phyloP scores from a whole-genome alignment of 306 rosid genomes.

The Luffa acutangula region DNA sequence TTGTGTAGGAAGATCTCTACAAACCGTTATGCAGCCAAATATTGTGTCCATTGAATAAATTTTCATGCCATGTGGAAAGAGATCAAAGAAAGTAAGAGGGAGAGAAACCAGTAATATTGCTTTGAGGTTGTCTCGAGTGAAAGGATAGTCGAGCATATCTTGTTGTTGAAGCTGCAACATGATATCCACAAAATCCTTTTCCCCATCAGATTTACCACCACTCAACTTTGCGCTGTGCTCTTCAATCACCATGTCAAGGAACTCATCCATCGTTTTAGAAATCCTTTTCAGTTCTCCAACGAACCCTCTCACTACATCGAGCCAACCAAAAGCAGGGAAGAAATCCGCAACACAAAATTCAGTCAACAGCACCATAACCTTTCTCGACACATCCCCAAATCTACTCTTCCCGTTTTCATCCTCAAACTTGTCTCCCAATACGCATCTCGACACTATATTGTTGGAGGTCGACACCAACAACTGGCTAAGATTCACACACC shows the following conservation, averaged over 20 bases:
- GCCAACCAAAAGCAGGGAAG: conserved; percentile 29
- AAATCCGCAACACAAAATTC: conserved; percentile 23
- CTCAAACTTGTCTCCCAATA: conserved; percentile 1
- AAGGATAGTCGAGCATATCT: not conserved
- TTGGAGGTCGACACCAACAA: not conserved
- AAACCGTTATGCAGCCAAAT: too few relatives aligned
- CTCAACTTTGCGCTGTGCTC: conserved; percentile 11
- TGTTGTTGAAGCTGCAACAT: conserved; percentile 10
- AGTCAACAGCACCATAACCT: not conserved
- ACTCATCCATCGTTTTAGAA: conserved; percentile 7
- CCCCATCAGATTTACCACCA: not conserved
- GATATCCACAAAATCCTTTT: conserved; percentile 10
- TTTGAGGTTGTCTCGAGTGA: conserved; percentile 6
- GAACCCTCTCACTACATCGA: conserved; percentile 19
- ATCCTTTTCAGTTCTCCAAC: not conserved
- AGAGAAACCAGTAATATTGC: conserved; percentile 5
- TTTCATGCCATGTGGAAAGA: too few relatives aligned
- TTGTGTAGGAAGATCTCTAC: too few relatives aligned
- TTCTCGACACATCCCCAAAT: not conserved
- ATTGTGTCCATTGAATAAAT: too few relatives aligned
- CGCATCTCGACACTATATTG: not conserved
- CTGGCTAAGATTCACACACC: not conserved
- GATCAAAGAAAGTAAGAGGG: too few relatives aligned
- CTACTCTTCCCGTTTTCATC: not conserved
- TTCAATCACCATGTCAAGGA: conserved; percentile 16